Base-by-base conservation (phyloP, 805 yeast species). In the Lipomyces sp. region DNA sequence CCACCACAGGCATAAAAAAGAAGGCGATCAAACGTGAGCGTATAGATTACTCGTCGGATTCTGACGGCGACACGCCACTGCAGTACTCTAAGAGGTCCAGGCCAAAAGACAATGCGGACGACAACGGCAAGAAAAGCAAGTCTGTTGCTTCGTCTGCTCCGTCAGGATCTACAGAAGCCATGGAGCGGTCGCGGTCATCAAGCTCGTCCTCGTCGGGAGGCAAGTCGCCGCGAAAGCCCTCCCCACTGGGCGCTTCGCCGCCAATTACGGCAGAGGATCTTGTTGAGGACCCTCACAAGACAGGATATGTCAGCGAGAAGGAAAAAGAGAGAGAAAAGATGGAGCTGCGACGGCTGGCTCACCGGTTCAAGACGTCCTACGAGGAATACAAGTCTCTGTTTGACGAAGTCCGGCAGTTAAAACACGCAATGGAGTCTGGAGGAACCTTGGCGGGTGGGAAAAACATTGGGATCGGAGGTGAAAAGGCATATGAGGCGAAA, bases 181-280 rank as follows among this genome's bases (percentile, higher is more conserved):
- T 42, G 22, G 29, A 38, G 13, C 29, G 45, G 21, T 35, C 43
- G 5, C 32, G 43, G 10, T 26, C 41, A 4, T 8, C 35, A 35
- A 36, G 34, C 21, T 22, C 39, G 24, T 36, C 32, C 10, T 34
- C 40, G 22, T 41, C 50, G 2, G 42, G 47, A 7, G 24, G 49
- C 10, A 53, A 44, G 24, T 49, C 57, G 19, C 58, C 58, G 3
- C 36, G 53, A 22, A 55, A 54, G 31, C 57, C 51, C 21, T 54
- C 58, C 7, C 58, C 58, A n/a, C 45, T 54, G 11, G 58, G 58
- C 16, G 53, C 58, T 2, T 33, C 47, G 14, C 58, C 58, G 32
- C 57, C 57, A 11, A 36, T 52, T 24, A 47, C 49, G 13, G 58
- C 58, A 1, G 49, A 43, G 2, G 53, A 46, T 22, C 43, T 51